A percentile compares a stretch with the other conserved stretches of the same genome.
Conservation (phyloP, 2,329 filamentous ascomycete genomes). For the Fusarium tanahbumbuense region DNA sequence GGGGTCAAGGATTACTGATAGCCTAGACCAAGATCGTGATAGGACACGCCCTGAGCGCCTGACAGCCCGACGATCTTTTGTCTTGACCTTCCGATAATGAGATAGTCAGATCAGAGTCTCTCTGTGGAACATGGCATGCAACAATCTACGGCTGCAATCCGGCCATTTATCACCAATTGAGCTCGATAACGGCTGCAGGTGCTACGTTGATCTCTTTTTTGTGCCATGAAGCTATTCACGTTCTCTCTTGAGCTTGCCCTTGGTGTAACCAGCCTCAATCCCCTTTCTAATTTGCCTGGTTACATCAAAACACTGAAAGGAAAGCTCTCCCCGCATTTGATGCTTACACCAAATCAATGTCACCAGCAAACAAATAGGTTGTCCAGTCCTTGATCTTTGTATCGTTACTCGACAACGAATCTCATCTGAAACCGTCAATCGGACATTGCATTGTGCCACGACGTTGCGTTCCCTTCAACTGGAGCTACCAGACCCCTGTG, state of each 20-base stretch:
- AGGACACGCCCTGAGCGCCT: constrained; percentile 1
- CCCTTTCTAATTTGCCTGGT: constrained; percentile 12
- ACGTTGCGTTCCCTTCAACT: constrained; percentile 27
- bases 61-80: constrained; percentile 9
- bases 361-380: constrained; percentile 1
- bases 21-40: constrained; percentile 10
- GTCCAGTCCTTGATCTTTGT: background rate
- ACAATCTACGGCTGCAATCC: constrained; percentile 32
- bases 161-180: constrained; percentile 33
- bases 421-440: constrained; percentile 7
- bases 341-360: constrained; percentile 8
- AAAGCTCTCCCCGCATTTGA: constrained; percentile 13
- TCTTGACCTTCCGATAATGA: constrained; percentile 23
- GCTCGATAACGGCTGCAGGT: constrained; percentile 22
- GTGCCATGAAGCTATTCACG: constrained; percentile 25
- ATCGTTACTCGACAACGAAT: constrained; percentile 16
- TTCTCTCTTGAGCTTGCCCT: background rate
- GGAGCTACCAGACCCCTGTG: background rate
- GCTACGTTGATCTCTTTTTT: constrained; percentile 15
- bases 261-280: constrained; percentile 19
- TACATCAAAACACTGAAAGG: constrained; percentile 22
- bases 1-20: constrained; percentile 19
- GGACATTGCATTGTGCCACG: constrained; percentile 14
- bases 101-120: constrained; percentile 3
- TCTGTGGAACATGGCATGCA: constrained; percentile 30